Conservation (phyloP, 352 stramenopile species). For the Pythium rishiriense region DNA sequence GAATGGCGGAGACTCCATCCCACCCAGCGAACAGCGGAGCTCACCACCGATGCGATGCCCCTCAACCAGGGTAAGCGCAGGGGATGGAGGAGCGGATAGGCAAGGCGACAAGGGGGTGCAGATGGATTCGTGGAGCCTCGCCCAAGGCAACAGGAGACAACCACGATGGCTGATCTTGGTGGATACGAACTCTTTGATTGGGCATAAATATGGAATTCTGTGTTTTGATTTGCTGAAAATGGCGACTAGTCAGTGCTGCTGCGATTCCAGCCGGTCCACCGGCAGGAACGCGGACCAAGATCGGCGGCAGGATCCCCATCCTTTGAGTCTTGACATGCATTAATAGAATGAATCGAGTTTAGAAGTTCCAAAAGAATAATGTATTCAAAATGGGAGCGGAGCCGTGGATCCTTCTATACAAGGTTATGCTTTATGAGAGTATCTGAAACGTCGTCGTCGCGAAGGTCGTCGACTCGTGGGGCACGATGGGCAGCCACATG, state of each 20-base stretch:
- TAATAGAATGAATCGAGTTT: too few relatives aligned
- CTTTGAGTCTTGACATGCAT: too few relatives aligned
- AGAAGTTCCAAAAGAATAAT: too few relatives aligned
- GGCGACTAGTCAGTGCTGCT: not conserved
- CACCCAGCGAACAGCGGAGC: not conserved
- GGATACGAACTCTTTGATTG: not conserved
- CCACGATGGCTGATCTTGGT: not conserved
- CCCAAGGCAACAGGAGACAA: not conserved
- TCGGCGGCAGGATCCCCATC: not conserved
- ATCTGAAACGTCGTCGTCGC: too few relatives aligned
- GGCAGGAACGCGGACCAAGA: not conserved
- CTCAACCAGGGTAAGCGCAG: not conserved
- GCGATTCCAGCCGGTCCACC: not conserved
- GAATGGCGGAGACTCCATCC: not conserved
- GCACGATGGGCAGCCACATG: too few relatives aligned
- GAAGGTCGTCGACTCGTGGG: too few relatives aligned
- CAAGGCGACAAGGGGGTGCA: too few relatives aligned
- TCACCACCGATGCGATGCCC: too few relatives aligned
- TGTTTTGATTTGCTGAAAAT: conserved; percentile 1
- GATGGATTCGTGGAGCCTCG: not conserved
- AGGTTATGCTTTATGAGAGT: too few relatives aligned
- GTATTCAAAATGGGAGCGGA: too few relatives aligned
- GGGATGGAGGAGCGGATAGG: not conserved
- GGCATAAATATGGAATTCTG: not conserved
- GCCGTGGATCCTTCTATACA: too few relatives aligned